phyloP scores from a whole-genome alignment of 2,329 filamentous ascomycete genomes.

The Periglandula ipomoeae region DNA sequence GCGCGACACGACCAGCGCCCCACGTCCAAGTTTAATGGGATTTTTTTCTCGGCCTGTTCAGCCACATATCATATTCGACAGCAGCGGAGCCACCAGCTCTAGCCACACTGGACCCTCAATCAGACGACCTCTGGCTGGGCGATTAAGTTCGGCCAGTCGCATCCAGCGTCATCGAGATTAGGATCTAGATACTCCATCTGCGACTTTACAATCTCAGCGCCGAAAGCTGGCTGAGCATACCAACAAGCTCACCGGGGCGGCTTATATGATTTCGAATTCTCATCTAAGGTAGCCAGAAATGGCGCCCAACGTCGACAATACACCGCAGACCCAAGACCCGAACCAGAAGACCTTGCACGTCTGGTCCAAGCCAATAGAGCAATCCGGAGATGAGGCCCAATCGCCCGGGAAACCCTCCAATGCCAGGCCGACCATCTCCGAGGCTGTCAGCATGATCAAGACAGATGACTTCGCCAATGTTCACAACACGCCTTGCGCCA shows the following conservation, averaged over 20 bases:
- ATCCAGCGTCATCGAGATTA: background rate
- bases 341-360: slow-evolving; percentile 26
- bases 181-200: background rate
- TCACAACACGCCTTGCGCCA: slow-evolving; percentile 73
- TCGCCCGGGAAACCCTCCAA: slow-evolving; percentile 11
- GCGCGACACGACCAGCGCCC: slow-evolving; percentile 18
- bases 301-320: slow-evolving; percentile 22
- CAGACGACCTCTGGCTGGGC: background rate
- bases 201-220: background rate
- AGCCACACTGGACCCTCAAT: background rate
- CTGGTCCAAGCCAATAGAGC: slow-evolving; percentile 26
- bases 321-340: slow-evolving; percentile 13
- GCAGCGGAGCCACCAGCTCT: background rate
- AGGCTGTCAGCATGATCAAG: slow-evolving; percentile 60
- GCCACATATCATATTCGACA: slow-evolving; percentile 7
- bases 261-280: slow-evolving; percentile 7
- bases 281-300: slow-evolving; percentile 24
- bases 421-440: slow-evolving; percentile 33
- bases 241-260: background rate
- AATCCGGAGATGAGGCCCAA: slow-evolving; percentile 12
- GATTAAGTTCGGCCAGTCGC: background rate
- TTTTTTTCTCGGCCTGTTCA: slow-evolving; percentile 7
- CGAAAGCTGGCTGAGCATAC: background rate
- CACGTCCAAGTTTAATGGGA: slow-evolving; percentile 23
- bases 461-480: slow-evolving; percentile 61